Base-by-base conservation (phyloP, 208 protist species). In the Leishmania lainsoni region DNA sequence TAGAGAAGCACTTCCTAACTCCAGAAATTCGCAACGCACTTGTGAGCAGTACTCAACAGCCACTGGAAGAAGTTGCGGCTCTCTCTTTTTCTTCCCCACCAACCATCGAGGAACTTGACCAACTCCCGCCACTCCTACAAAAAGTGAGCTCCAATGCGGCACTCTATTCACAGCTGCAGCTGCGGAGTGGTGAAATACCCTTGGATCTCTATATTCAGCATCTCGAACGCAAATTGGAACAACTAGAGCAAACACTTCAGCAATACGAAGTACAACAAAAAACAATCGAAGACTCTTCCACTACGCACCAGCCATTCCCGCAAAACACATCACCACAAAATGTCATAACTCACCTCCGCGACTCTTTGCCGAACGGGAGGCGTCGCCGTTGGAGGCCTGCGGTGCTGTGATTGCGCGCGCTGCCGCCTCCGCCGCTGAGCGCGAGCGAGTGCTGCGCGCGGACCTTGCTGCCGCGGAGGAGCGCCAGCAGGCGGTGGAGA, bases 371-470 rank as follows among this genome's bases (percentile, higher is more conserved):
- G 17, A 61, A 71, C 61, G 26, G 17, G 76, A 66, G 2, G 76
- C 76, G 22, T 39, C 56, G 59, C 61, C 72, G n/a, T 45, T 39
- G 35, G 42, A 42, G 12, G 22, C 75, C 12, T 16, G 5, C 52
- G 52, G 17, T 16, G 52, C 16, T 48, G 79, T 0, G 35, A n/a
- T 10, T 22, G 75, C 39, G 69, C 81, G 81, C 20, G 76, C 81
- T 3, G 70, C 81, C 26, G 70, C 71, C 35, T 72, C 14, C 2
- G 78, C 78, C 29, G 77, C 72, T 17, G 81, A 81, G 77, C 76
- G 81, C 69, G 81, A 79, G 75, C 81, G 75, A 45, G 52, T 22
- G 6, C 52, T 58, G 52, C 52, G 52, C 52, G 52, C 52, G 10
- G 52, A 58, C 17, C 17, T 58, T 5, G 52, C 52, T 5, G 51